phyloP scores from a whole-genome alignment of 768 basidiomycete genomes.

The Xerocomellus dryophilus region DNA sequence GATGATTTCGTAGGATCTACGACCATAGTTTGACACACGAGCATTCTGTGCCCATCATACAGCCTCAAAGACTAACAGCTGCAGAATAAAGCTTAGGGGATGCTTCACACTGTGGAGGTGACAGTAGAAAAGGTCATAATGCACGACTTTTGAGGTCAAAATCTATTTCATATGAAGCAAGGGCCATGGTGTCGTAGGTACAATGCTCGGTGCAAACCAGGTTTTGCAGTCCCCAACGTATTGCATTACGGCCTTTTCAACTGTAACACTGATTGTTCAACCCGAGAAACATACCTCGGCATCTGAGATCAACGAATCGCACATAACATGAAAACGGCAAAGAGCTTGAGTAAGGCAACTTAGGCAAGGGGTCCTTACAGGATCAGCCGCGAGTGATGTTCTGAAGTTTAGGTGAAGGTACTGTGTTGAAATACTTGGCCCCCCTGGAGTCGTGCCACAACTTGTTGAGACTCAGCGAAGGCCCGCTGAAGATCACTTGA shows the following conservation, averaged over 20 bases:
- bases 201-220: conserved; percentile 10
- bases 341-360: background rate
- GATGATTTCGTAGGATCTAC: background rate
- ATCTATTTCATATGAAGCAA: conserved; percentile 9
- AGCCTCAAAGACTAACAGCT: conserved; percentile 2
- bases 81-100: conserved; percentile 3
- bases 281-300: conserved; percentile 18
- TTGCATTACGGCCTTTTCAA: conserved; percentile 28
- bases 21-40: background rate
- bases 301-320: background rate
- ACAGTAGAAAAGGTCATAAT: conserved; percentile 30
- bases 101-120: background rate
- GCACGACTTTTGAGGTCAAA: conserved; percentile 24
- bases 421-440: background rate
- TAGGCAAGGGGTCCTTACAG: background rate
- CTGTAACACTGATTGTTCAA: conserved; percentile 1
- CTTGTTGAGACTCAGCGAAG: background rate
- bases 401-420: background rate
- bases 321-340: background rate
- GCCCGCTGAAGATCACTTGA: no score
- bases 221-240: conserved; percentile 22
- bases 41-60: background rate
- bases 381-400: background rate
- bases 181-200: background rate
- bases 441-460: background rate